phyloP scores from a whole-genome alignment of 331 rosid species.

The Acacia pycnantha region DNA sequence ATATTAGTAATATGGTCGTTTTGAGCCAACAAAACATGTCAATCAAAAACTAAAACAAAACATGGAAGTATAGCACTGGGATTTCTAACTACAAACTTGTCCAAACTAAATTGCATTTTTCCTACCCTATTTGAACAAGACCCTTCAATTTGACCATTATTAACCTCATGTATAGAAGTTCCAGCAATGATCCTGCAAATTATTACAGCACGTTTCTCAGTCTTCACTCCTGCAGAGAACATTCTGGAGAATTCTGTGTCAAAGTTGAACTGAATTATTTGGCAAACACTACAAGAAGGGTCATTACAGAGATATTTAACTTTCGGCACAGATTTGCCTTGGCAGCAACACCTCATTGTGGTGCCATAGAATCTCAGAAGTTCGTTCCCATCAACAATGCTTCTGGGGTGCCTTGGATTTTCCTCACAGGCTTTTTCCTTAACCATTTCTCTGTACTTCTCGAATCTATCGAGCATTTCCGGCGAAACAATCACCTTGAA shows the following conservation, averaged over 20 bases:
- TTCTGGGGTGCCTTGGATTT: conserved; percentile 53
- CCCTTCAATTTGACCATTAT: conserved; percentile 28
- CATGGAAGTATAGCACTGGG: conserved; percentile 73
- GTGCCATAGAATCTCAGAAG: conserved; percentile 52
- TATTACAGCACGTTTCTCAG: conserved; percentile 52
- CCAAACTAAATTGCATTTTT: conserved; percentile 38
- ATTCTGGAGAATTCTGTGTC: conserved; percentile 22
- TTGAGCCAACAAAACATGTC: conserved; percentile 27
- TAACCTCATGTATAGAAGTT: conserved; percentile 25
- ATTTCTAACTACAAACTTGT: conserved; percentile 39
- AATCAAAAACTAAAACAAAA: conserved; percentile 61
- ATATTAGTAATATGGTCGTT: neutral
- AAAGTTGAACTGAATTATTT: conserved; percentile 50
- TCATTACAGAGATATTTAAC: conserved; percentile 43
- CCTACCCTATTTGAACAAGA: conserved; percentile 24
- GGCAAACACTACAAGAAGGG: conserved; percentile 59
- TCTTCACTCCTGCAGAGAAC: conserved; percentile 32
- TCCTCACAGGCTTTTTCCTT: conserved; percentile 46
- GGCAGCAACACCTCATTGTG: conserved; percentile 49
- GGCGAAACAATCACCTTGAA: conserved; percentile 50
- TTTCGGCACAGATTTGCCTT: conserved; percentile 35
- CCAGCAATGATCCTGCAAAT: conserved; percentile 80
- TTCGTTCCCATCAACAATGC: conserved; percentile 72
- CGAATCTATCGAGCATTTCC: conserved; percentile 51
- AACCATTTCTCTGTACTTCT: conserved; percentile 65